Conservation (phyloP, 2,329 filamentous ascomycete species). For the Anthostomella pinea region DNA sequence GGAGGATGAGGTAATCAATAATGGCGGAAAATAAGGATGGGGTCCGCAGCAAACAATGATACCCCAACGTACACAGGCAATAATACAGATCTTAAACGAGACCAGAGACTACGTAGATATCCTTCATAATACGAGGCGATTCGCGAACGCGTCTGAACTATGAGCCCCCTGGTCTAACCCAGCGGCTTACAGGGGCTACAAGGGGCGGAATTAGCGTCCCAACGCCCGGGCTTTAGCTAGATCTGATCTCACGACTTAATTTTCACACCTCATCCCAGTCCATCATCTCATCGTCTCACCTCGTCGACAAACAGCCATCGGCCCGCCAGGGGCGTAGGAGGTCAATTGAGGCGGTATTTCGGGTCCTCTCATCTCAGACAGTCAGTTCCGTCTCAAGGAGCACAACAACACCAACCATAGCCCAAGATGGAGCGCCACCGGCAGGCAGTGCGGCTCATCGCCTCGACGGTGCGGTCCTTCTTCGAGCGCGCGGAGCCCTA, state of each 20-base stretch:
- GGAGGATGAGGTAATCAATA: too few relatives aligned
- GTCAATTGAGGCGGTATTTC: too few relatives aligned
- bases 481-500: constrained; percentile 55
- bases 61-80: too few relatives aligned
- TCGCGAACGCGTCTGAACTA: too few relatives aligned
- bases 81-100: too few relatives aligned
- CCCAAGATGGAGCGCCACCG: constrained; percentile 50
- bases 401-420: background rate
- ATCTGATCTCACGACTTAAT: background rate
- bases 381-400: constrained; percentile 1
- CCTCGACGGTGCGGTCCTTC: constrained; percentile 45
- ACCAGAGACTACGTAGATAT: too few relatives aligned
- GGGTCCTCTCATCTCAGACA: too few relatives aligned
- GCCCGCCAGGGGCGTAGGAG: background rate
- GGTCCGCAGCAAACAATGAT: too few relatives aligned
- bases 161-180: too few relatives aligned
- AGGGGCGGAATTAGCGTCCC: background rate
- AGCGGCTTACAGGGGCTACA: constrained; percentile 7
- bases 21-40: too few relatives aligned
- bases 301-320: constrained; percentile 3
- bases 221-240: constrained; percentile 7
- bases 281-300: constrained; percentile 4
- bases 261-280: background rate
- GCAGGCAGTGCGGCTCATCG: constrained; percentile 46
- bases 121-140: too few relatives aligned